Base-by-base conservation (phyloP, 129 eudicot genomes). In the Kitagawia praeruptora region DNA sequence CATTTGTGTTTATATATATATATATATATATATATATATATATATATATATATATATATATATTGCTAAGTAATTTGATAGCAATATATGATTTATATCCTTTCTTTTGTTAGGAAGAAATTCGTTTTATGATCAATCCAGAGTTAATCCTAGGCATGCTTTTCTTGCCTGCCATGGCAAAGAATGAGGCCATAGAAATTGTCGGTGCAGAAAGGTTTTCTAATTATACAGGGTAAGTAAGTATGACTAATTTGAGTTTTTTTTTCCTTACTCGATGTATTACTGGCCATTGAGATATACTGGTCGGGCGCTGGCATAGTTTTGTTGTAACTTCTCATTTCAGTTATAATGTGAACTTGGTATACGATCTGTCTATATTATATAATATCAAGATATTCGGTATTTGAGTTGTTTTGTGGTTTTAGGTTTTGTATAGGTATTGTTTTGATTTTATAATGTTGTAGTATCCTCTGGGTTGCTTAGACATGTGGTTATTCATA, bases 91-190 rank as follows among this genome's bases (percentile, higher is more conserved):
- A 41, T 70, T 71, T 44, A 72, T 34, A 58, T 11, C 38, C 73
- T 66, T 66, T 72, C 27, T 23, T 61, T 70, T 84, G 75, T 81
- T 83, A 89, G 93, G 99, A 96, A 86, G 99, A 96, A 81, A 96
- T 96, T 3, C 93, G 99, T 80, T 92, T 96, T 86, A 88, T 96
- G 99, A 90, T 90, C 91, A 96, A 91, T 75, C 98, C 99, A 76
- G 99, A 96, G 83, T 82, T 96, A 79, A 92, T 96, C 78, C 87
- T 81, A 40, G 92, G 98, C 85, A 90, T 92, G 92, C 98, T 96
- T 84, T 96, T 96, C 84, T 85, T 92, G 88, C 92, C 98, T 80
- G 80, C 87, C 77, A 96, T 96, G 98, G 89, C 89, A 84, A 90
- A 90, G 79, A 96, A 96, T 61, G 99, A 96, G 85, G 93, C 99